These are phyloP conservation scores for Penicillium polonicum DNA, from an alignment of 2,329 filamentous ascomycete genomes.

Conservation along the genomic window DNA sequence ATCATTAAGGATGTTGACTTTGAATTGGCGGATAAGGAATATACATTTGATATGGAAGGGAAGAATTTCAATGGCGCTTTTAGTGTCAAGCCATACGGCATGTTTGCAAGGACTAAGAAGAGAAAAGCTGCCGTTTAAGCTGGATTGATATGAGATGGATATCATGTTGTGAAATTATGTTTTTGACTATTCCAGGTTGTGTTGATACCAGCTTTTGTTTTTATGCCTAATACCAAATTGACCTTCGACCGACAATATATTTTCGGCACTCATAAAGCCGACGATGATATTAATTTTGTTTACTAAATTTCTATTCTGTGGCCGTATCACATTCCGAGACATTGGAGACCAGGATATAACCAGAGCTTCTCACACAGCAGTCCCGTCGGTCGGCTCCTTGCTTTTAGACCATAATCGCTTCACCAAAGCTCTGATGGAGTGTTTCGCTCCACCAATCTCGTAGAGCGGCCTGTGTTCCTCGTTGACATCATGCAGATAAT, in stretches of 20 bases:
- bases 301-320: neutral
- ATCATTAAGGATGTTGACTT: constrained; percentile 71
- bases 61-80: constrained; percentile 46
- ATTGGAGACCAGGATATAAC: neutral
- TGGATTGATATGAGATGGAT: neutral
- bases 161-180: neutral
- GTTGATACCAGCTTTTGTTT: neutral
- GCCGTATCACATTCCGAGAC: neutral
- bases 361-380: neutral
- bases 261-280: neutral
- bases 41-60: constrained; percentile 25
- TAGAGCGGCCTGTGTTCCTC: constrained; percentile 6
- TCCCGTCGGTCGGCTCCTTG: neutral
- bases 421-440: constrained; percentile 3
- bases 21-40: constrained; percentile 56
- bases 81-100: constrained; percentile 14
- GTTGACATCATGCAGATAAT: constrained; percentile 9
- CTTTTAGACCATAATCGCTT: neutral
- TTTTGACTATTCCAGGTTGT: neutral
- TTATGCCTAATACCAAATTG: neutral
- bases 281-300: neutral
- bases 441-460: constrained; percentile 2
- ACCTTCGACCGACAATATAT: neutral
- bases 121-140: neutral
- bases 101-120: constrained; percentile 4